Percentiles rank a stretch among this genome's conserved stretches.
Conservation (phyloP, 2,329 filamentous ascomycete species). For the Apiospora rasikravindrae region DNA sequence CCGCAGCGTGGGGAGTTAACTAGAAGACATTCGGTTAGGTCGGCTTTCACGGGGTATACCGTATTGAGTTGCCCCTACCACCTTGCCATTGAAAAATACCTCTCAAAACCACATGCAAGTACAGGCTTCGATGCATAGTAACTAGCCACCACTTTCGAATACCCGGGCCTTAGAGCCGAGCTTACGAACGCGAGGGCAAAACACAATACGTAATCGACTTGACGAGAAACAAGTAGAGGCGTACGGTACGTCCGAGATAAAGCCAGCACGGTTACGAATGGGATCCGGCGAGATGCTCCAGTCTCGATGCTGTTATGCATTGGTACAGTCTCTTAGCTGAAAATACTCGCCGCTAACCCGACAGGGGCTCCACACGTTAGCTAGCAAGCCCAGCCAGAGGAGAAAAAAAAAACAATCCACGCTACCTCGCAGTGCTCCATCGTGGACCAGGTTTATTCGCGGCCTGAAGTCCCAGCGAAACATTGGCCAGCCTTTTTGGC, state of each 20-base stretch:
- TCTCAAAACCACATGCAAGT: slow-evolving; percentile 10
- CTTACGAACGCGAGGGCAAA: slow-evolving; percentile 8
- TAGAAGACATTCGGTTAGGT: slow-evolving; percentile 19
- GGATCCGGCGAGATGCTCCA: slow-evolving; percentile 16
- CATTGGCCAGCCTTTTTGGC: slow-evolving; percentile 11
- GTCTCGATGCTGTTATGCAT: slow-evolving; percentile 12
- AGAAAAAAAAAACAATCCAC: background rate
- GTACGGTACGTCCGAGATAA: slow-evolving; percentile 18
- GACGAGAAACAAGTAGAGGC: slow-evolving; percentile 1
- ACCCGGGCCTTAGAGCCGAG: slow-evolving; percentile 8
- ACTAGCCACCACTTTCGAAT: slow-evolving; percentile 6
- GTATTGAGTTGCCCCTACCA: background rate
- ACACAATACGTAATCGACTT: slow-evolving; percentile 13
- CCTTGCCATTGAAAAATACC: background rate
- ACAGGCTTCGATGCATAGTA: background rate
- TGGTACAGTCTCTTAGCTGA: slow-evolving; percentile 6
- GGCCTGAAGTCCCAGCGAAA: slow-evolving; percentile 12
- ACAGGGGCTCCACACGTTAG: background rate
- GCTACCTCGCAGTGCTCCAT: slow-evolving; percentile 5
- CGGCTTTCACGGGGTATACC: slow-evolving; percentile 15
- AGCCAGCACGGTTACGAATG: slow-evolving; percentile 15
- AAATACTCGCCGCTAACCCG: background rate
- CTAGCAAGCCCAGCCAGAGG: background rate
- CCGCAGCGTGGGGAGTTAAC: slow-evolving; percentile 15
- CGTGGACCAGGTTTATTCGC: slow-evolving; percentile 14